Base-by-base conservation (phyloP, 441 rosid species). In the Dalechampia spathulata region DNA sequence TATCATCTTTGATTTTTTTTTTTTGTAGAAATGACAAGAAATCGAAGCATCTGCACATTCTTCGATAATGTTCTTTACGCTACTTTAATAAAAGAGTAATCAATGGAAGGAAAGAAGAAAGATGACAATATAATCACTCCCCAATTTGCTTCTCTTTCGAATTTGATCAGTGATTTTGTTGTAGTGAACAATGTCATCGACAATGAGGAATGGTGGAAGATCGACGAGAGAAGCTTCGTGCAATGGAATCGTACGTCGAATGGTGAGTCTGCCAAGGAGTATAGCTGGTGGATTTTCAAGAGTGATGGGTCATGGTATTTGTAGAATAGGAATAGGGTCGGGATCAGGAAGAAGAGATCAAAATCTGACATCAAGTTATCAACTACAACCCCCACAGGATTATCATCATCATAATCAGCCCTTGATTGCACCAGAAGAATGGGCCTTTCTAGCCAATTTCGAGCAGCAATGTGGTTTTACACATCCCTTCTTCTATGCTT, bases 221-320 rank as follows among this genome's bases (percentile, higher is more conserved):
- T 55, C 61, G 16, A 54, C 27, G n/a, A 66, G 76, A 52, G 77
- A 75, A 52, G 49, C 61, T 26, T 72, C 70, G 40, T 57, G 44
- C 64, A 57, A 71, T 50, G 75, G 76, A 41, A 61, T 80, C 22
- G 77, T 78, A 37, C 72, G 75, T 5, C 66, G 83, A 30, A 74
- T 83, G 71, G 79, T 76, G 26, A 73, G 61, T 65, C 78, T 83
- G 44, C 90, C 84, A 0, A 63, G 79, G 26, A 68, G 72, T 64
- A 62, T 83, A 4, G 26, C 64, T 1, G 82, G 78, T 6, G 79
- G 76, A 11, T 55, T 80, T 60, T 78, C 76, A 23, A 72, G 87
- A 62, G 79, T 55, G 19, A 68, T 73, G 53, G 59, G 71, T 52
- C 63, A 65, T 32, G 70, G 76, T 11, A 53, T 63, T 39, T 62